Base-by-base conservation (phyloP, 1,284 basidiomycete genomes). In the Salmacisia buchloeana region DNA sequence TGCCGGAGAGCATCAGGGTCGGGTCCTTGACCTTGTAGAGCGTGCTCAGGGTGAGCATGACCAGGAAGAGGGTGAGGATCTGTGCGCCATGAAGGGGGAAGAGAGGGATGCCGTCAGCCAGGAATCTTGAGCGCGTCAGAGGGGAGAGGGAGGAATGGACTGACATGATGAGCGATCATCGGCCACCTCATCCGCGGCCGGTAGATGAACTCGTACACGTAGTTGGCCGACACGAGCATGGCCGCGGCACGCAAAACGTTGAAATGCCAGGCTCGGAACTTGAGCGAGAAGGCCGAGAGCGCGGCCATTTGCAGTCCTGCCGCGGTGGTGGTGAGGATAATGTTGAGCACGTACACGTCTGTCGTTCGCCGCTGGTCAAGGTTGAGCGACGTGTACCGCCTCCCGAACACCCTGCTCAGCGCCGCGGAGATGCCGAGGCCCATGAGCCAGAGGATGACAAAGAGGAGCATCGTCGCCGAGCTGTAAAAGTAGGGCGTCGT, bases 121-220 rank as follows among this genome's bases (percentile, higher is more conserved):
- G n/a, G n/a, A n/a, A n/a, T n/a, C n/a, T n/a, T n/a, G n/a, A n/a
- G n/a, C n/a, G n/a, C n/a, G n/a, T n/a, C n/a, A n/a, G n/a, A n/a
- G n/a, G n/a, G n/a, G n/a, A n/a, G n/a, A n/a, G n/a, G n/a, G n/a
- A n/a, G n/a, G n/a, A n/a, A n/a, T n/a, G n/a, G n/a, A n/a, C n/a
- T n/a, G n/a, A n/a, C n/a, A n/a, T 70, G 68, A 58, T 70, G 67
- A 6, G 60, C 41, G 34, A 69, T 65, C 68, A 70, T 69, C 4
- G 63, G 64, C n/a, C 58, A 60, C 18, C 65, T 62, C 66, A 70
- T 69, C 2, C 63, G 57, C 21, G 63, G 61, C 25, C 69, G 45
- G 54, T 70, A 70, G 46, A 69, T 61, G 31, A 70, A 33, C 46
- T 70, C 69, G 65, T 67, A 66, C n/a, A 70, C 31, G 66, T 70